These are phyloP conservation scores for Aristolochia contorta DNA, from an alignment of 164 flowering plant species.

Conservation along the genomic window DNA sequence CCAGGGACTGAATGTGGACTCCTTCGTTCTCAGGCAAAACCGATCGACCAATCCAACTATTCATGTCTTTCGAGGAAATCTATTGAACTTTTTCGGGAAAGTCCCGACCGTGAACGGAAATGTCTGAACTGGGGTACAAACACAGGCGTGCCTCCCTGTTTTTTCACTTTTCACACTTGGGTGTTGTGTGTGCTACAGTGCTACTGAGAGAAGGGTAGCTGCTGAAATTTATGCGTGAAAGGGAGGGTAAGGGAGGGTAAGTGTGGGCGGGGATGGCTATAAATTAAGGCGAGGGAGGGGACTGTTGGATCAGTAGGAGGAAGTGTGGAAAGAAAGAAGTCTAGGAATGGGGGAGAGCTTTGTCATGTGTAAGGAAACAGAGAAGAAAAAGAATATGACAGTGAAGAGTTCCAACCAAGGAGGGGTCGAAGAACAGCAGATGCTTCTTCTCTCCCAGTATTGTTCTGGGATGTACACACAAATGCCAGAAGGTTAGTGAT, in stretches of 20 bases:
- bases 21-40: no score
- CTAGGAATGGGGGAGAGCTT: neutral
- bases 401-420: no score
- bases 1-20: no score
- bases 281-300: neutral
- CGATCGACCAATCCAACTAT: no score
- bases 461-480: constrained; percentile 26
- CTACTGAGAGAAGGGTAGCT: no score
- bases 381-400: neutral
- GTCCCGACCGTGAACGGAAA: no score
- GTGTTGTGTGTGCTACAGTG: no score
- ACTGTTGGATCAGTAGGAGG: neutral
- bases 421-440: constrained; percentile 17
- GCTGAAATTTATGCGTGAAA: neutral
- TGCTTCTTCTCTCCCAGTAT: constrained; percentile 29
- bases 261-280: neutral
- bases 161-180: neutral
- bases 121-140: neutral
- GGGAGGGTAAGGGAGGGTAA: neutral
- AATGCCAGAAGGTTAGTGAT: constrained; percentile 26
- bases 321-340: no score
- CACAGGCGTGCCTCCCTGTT: neutral
- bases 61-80: no score
- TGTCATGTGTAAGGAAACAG: neutral
- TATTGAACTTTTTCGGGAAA: no score